Base-by-base conservation (phyloP, 2,329 filamentous ascomycete species). In the Didymella arachidicola region DNA sequence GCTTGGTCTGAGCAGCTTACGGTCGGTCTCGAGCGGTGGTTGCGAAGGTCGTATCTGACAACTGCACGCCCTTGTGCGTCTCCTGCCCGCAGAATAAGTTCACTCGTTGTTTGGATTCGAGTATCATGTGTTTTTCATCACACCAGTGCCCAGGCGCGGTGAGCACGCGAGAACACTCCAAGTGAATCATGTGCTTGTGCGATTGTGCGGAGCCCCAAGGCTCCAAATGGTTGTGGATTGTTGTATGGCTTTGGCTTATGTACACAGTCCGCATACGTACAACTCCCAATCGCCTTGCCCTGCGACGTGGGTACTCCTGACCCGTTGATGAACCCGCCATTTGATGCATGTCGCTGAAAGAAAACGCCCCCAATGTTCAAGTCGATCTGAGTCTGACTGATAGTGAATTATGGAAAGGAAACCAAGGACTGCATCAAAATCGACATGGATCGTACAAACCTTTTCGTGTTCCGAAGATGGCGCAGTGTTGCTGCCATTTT, bases 151-250 rank as follows among this genome's bases (percentile, higher is more conserved):
- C n/a, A 10, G 36, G 36, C 36, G n/a, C 36, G 7, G 18, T 19
- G 7, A n/a, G 19, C n/a, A 39, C 8, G 18, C 11, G 4, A n/a
- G 19, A 7, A 39, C 8, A 4, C 11, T 3, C 11, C 4, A 3
- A 6, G 8, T 19, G 18, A 18, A 19, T 8, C 34, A 19, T 18
- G 4, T 18, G 34, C 8, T 2, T 19, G 5, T 39, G n/a, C 54
- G 54, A 26, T 56, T 53, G 56, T 36, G 47, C 50, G 53, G 56
- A 65, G 60, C 56, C 58, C 57, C 60, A 60, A 59, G 57, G 65
- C 65, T 59, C 62, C 63, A 68, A 66, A 68, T 61, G 25, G 48
- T 62, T 60, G 59, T 68, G 61, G 46, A 66, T 70, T 70, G 48
- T 48, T 66, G 56, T 67, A 61, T 64, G 57, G 39, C 50, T 58